Conservation (phyloP, 1,139 yeast species). For the Debaryomyces psychrophilus region DNA sequence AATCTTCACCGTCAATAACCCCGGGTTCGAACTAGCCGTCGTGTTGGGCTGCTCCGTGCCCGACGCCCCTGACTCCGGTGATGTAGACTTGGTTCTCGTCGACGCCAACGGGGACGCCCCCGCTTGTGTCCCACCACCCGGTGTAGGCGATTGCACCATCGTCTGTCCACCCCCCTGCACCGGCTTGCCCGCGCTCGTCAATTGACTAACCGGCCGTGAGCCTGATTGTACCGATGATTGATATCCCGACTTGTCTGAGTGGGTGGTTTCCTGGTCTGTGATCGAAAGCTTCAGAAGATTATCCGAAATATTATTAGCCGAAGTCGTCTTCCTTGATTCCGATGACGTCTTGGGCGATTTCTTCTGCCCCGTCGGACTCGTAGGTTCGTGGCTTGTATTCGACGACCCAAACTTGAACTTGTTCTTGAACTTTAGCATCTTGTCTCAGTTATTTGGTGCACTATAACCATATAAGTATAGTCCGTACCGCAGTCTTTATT, state of each 20-base stretch:
- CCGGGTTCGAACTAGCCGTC: conserved; percentile 47
- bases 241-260: conserved; percentile 7
- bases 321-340: conserved; percentile 32
- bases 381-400: background rate
- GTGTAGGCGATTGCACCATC: background rate
- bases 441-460: background rate
- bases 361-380: conserved; percentile 6
- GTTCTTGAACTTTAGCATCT: conserved; percentile 49
- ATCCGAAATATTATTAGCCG: conserved; percentile 28
- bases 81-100: conserved; percentile 4
- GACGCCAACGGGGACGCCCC: conserved; percentile 10
- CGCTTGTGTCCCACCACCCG: background rate
- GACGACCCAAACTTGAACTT: conserved; percentile 50
- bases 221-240: conserved; percentile 6
- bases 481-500: background rate
- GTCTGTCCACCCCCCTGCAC: background rate
- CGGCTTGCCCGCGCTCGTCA: conserved; percentile 2
- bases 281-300: conserved; percentile 33
- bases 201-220: background rate
- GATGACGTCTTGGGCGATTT: conserved; percentile 27
- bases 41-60: conserved; percentile 11
- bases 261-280: conserved; percentile 15
- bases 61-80: conserved; percentile 7
- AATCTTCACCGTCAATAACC: conserved; percentile 69
- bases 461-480: background rate